Percentiles rank a stretch among this genome's conserved stretches.
These are phyloP conservation scores for Solanum phureja DNA, from an alignment of 257 asterid species.

Conservation along the genomic window DNA sequence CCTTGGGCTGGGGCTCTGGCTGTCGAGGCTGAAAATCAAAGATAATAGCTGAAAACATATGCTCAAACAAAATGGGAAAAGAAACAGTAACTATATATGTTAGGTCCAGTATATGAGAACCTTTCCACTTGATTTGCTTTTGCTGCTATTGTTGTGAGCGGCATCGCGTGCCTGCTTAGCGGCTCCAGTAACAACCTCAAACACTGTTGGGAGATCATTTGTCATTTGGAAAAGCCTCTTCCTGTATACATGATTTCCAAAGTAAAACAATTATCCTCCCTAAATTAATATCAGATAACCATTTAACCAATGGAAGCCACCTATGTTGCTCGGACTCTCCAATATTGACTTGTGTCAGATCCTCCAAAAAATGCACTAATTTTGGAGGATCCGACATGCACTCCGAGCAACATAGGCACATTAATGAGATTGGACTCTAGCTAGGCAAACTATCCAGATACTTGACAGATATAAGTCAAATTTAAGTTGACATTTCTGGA, in stretches of 20 bases:
- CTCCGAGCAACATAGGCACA: not conserved
- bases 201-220: conserved; percentile 43
- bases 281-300: not conserved
- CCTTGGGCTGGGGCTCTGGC: conserved; percentile 24
- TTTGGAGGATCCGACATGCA: not conserved
- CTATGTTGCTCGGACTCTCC: not conserved
- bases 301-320: not conserved
- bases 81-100: not conserved
- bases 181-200: conserved; percentile 41
- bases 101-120: not conserved
- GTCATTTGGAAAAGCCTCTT: conserved; percentile 55
- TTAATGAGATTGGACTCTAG: not conserved
- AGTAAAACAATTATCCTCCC: not conserved
- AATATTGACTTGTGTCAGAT: not conserved
- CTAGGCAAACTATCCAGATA: not conserved
- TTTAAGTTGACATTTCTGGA: not conserved
- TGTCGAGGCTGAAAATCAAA: conserved; percentile 19
- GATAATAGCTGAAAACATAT: not conserved
- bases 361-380: not conserved
- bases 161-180: conserved; percentile 30
- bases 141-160: conserved; percentile 34
- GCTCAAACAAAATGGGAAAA: not conserved
- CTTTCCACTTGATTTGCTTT: conserved; percentile 29
- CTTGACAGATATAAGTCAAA: not conserved
- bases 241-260: conserved; percentile 21